These are phyloP conservation scores for Thamnidium elegans DNA, from an alignment of 192 early-diverging fungal species.

Conservation along the genomic window DNA sequence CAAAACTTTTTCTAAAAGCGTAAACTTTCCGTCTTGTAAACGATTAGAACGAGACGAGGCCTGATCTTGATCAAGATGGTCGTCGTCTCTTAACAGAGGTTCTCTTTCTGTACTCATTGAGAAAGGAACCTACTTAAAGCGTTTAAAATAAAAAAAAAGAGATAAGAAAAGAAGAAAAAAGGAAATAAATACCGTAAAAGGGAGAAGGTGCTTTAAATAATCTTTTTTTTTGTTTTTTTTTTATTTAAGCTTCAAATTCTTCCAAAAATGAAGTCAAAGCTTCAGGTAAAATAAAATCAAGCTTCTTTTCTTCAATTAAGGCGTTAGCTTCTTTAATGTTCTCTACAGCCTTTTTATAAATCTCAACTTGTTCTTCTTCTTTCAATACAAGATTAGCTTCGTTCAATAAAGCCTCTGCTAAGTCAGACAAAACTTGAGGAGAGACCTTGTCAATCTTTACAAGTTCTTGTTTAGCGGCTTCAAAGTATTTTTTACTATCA, in stretches of 20 bases:
- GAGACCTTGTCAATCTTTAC: conserved; percentile 4
- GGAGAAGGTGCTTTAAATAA: not conserved
- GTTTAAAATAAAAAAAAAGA: not conserved
- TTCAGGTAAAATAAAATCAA: conserved; percentile 30
- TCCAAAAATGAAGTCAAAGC: conserved; percentile 34
- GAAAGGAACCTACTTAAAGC: not conserved
- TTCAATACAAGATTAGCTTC: conserved; percentile 32
- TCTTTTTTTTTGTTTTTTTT: not conserved
- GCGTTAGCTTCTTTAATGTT: conserved; percentile 20
- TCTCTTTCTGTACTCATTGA: conserved; percentile 25
- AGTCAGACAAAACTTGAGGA: conserved; percentile 24
- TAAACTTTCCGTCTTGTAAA: conserved; percentile 28
- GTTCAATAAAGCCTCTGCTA: conserved; percentile 31
- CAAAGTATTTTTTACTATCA: conserved; percentile 18
- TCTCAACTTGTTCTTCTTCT: conserved; percentile 19
- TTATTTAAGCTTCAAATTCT: conserved; percentile 27
- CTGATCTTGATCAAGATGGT: not conserved
- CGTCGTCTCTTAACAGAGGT: conserved; percentile 20
- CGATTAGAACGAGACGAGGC: not conserved
- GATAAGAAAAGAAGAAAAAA: not conserved
- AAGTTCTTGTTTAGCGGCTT: conserved; percentile 4
- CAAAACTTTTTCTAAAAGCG: conserved; percentile 33
- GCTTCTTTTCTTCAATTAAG: not conserved
- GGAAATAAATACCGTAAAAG: not conserved
- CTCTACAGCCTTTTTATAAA: conserved; percentile 26